Evolutionary conservation across 768 basidiomycete genomes (phyloP).

Genomic region (Mycena filopes): DNA sequence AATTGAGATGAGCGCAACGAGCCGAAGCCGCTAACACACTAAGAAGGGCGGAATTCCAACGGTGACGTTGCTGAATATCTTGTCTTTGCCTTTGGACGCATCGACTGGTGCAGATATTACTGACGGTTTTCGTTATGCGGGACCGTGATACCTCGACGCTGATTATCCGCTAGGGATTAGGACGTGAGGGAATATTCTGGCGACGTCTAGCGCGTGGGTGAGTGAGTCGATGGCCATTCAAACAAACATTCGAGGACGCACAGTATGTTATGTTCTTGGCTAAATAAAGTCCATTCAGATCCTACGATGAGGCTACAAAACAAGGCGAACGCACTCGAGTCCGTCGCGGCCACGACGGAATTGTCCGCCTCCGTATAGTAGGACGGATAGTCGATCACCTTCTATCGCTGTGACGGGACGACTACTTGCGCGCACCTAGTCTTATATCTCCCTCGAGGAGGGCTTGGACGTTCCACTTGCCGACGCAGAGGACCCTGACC

Average conservation of each 20-base stretch:
- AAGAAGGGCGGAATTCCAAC: constrained; percentile 84
- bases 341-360: constrained; percentile 87
- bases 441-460: constrained; percentile 84
- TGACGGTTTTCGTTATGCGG: not conserved
- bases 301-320: not conserved
- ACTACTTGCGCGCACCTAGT: constrained; percentile 50
- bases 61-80: constrained; percentile 68
- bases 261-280: constrained; percentile 79
- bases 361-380: constrained; percentile 92
- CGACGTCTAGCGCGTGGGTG: constrained; percentile 64
- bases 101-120: constrained; percentile 57
- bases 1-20: not conserved
- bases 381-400: not conserved
- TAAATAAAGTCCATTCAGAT: constrained; percentile 36
- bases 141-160: constrained; percentile 60
- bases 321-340: constrained; percentile 76
- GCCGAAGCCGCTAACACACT: constrained; percentile 55
- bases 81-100: constrained; percentile 68
- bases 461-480: constrained; percentile 84
- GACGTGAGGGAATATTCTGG: constrained; percentile 90
- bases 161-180: constrained; percentile 80
- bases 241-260: constrained; percentile 41
- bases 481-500: constrained; percentile 87
- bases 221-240: not conserved
- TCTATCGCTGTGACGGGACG: too few species aligned